Evolutionary conservation across 1,284 basidiomycete genomes (phyloP), one percentile per base, ranked within the genome.

Genomic region (Ustilago trichophora): DNA sequence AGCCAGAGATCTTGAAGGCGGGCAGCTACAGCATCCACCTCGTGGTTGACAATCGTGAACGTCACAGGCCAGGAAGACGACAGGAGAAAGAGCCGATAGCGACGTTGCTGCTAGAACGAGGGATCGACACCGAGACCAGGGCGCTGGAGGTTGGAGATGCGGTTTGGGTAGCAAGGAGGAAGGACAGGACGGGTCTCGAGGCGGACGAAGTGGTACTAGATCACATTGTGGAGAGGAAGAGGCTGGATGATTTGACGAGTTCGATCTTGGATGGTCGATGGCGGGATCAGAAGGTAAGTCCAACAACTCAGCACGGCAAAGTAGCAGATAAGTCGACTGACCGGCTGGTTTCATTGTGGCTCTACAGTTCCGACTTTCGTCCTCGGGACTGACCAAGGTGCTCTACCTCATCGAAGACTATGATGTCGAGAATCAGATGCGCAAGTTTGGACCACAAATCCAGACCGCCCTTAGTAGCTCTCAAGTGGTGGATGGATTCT

Each of bases 321-420:
- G n/a, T n/a, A n/a, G n/a, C n/a, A n/a, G n/a, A n/a, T n/a, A n/a
- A n/a, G n/a, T n/a, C n/a, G n/a, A n/a, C n/a, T n/a, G n/a, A n/a
- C n/a, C n/a, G n/a, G n/a, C n/a, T n/a, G n/a, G n/a, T n/a, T n/a
- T n/a, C n/a, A n/a, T n/a, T n/a, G n/a, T n/a, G n/a, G n/a, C n/a
- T n/a, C n/a, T n/a, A 16, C 34, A 48, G 85, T 83, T 84, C 50
- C 85, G 85, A 0, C 71, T 86, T 29, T 80, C 78, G 6, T 82
- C 84, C 22, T 85, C 85, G 0, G 84, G 83, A 15, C 82, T 87
- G 21, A 75, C 78, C 21, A 78, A 85, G 45, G 81, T 86, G 35
- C 84, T 85, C 56, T 87, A 87, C 73, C 78, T 87, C 25, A 83
- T 87, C 42, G 86, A 87, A 70, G 84, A 85, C 50, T 84, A 83